A percentile compares a stretch with the other conserved stretches of the same genome.
Evolutionary conservation across 1,284 basidiomycete species (phyloP).

Genomic region (Puccinia triticina): DNA sequence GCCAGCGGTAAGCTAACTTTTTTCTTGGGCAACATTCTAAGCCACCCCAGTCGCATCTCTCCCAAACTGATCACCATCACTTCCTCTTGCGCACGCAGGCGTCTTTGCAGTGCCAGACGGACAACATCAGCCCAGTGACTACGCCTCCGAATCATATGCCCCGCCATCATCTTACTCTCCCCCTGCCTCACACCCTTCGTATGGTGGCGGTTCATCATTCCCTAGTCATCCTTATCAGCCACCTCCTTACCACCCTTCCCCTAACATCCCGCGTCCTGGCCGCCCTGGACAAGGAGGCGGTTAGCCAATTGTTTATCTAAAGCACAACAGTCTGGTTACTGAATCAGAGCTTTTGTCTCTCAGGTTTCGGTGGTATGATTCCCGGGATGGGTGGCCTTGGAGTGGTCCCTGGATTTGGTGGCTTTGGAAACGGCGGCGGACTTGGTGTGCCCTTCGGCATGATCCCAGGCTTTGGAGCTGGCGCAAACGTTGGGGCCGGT

Average conservation of each 20-base stretch:
- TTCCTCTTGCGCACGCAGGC: background rate
- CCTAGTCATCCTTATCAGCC: background rate
- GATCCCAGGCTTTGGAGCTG: background rate
- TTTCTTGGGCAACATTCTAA: background rate
- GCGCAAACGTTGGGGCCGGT: background rate
- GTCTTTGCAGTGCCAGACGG: background rate
- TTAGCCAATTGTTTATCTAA: too few species aligned
- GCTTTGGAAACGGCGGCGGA: background rate
- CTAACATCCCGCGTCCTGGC: background rate
- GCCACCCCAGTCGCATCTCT: background rate
- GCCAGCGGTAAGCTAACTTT: background rate
- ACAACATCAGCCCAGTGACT: background rate
- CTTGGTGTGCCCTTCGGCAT: background rate
- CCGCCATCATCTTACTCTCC: background rate
- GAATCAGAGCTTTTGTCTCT: too few species aligned
- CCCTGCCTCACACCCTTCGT: background rate
- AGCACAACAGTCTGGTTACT: too few species aligned
- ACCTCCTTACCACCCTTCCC: background rate
- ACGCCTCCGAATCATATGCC: background rate
- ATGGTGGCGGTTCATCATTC: background rate
- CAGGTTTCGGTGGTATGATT: too few species aligned
- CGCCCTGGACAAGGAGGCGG: too few species aligned
- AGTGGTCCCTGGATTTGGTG: background rate
- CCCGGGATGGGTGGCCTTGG: background rate
- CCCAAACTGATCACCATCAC: background rate